Percentiles rank a stretch among this genome's conserved stretches.
These are phyloP conservation scores for Euphorbia schlechtendalii DNA, from an alignment of 441 rosid genomes.

Conservation along the genomic window DNA sequence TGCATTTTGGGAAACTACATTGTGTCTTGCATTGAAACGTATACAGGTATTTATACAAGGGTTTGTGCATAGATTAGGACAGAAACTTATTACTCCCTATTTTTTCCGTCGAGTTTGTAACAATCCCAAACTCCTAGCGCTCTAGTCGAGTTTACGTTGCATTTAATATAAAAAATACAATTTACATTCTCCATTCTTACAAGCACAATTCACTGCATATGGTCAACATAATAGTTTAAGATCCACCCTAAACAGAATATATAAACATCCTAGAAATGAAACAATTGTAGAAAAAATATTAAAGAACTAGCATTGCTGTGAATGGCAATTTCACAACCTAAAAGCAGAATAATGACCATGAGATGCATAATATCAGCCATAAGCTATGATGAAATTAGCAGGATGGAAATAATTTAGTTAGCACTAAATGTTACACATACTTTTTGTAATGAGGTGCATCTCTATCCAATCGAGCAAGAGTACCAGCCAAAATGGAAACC, in stretches of 20 bases:
- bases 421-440: slow-evolving; percentile 27
- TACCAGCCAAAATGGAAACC: slow-evolving; percentile 98
- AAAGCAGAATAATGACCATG: neutral
- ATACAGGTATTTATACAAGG: too few species aligned
- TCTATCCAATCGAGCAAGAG: slow-evolving; percentile 94
- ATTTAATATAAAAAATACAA: neutral
- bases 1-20: too few species aligned
- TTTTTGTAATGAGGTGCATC: slow-evolving; percentile 92
- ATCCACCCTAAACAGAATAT: neutral
- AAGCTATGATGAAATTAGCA: neutral
- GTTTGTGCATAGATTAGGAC: too few species aligned
- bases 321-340: neutral
- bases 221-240: neutral
- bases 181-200: neutral
- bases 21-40: too few species aligned
- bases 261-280: neutral
- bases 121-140: neutral
- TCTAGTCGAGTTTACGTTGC: neutral
- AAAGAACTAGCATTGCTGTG: neutral
- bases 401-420: neutral
- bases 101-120: too few species aligned
- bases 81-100: too few species aligned
- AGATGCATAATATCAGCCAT: neutral
- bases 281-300: neutral
- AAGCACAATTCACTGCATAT: neutral